These are phyloP conservation scores for Picochlorum sp. DNA, from an alignment of 139 green algal genomes.

Conservation along the genomic window DNA sequence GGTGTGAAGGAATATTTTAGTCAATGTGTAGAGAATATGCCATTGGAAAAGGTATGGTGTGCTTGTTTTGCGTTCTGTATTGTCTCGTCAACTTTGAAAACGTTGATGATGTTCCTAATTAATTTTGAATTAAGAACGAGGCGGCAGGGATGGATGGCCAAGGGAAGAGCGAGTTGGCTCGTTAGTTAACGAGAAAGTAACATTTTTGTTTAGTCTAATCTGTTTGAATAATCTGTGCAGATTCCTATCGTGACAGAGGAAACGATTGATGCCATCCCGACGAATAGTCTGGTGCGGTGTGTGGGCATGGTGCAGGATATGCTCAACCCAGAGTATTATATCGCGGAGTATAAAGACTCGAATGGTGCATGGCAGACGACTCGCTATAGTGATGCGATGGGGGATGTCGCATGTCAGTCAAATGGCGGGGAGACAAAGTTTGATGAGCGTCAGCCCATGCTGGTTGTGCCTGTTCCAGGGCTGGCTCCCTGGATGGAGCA, in stretches of 20 bases:
- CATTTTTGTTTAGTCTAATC: no score
- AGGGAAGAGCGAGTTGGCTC: no score
- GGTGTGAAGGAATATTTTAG: not conserved
- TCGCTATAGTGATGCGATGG: slow-evolving; percentile 26
- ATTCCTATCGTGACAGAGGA: slow-evolving; percentile 28
- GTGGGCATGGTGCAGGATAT: slow-evolving; percentile 62
- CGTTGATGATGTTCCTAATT: no score
- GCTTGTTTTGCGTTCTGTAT: not conserved
- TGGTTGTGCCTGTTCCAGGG: slow-evolving; percentile 25
- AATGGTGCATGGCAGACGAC: slow-evolving; percentile 27
- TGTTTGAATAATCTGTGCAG: slow-evolving; percentile 20
- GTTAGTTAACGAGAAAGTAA: no score
- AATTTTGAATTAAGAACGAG: no score
- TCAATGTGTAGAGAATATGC: not conserved
- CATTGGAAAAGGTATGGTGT: not conserved
- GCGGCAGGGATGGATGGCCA: no score
- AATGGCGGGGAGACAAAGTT: not conserved
- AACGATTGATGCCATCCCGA: slow-evolving; percentile 27
- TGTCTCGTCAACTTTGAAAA: no score
- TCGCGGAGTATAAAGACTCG: slow-evolving; percentile 25
- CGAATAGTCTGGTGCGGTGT: slow-evolving; percentile 45
- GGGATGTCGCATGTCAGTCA: not conserved
- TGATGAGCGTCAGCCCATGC: slow-evolving; percentile 10
- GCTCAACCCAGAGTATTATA: slow-evolving; percentile 55
- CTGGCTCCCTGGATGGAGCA: slow-evolving; percentile 27